A percentile compares a stretch with the other conserved stretches of the same genome.
These are phyloP conservation scores for Pilaira anomala DNA, from an alignment of 192 early-diverging fungal species.

Conservation along the genomic window DNA sequence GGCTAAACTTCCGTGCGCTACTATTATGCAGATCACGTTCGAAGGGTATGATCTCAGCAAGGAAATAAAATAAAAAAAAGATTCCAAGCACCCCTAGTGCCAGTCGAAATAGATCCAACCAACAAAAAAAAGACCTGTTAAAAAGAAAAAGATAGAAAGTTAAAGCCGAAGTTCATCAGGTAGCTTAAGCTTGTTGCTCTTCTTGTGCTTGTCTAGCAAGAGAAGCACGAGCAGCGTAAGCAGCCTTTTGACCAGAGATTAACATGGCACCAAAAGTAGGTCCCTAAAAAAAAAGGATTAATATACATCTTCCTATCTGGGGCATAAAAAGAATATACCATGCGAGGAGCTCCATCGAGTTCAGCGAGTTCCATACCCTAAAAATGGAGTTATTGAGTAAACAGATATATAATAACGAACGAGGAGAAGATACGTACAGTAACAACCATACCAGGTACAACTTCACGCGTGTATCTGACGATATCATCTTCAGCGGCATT, in stretches of 20 bases:
- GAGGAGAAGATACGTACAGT: constrained; percentile 15
- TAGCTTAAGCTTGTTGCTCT: constrained; percentile 17
- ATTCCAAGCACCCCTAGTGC: constrained; percentile 50
- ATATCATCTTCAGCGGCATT: constrained; percentile 64
- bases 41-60: constrained; percentile 31
- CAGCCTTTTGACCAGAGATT: constrained; percentile 65
- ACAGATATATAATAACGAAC: not conserved
- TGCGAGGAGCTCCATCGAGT: constrained; percentile 63
- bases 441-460: constrained; percentile 67
- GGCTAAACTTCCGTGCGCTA: constrained; percentile 27
- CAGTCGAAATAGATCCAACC: constrained; percentile 10
- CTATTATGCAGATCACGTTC: constrained; percentile 31
- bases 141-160: constrained; percentile 13
- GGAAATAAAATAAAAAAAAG: constrained; percentile 19
- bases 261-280: constrained; percentile 62
- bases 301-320: not conserved
- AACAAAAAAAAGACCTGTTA: constrained; percentile 14
- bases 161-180: constrained; percentile 5
- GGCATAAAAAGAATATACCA: constrained; percentile 48
- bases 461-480: constrained; percentile 62
- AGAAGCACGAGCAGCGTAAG: constrained; percentile 53
- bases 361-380: constrained; percentile 73
- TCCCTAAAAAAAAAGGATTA: constrained; percentile 34
- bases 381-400: constrained; percentile 22
- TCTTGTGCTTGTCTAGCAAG: constrained; percentile 36